Conservation (phyloP, 306 rosid genomes). For the Cyclanthera cordifolia region DNA sequence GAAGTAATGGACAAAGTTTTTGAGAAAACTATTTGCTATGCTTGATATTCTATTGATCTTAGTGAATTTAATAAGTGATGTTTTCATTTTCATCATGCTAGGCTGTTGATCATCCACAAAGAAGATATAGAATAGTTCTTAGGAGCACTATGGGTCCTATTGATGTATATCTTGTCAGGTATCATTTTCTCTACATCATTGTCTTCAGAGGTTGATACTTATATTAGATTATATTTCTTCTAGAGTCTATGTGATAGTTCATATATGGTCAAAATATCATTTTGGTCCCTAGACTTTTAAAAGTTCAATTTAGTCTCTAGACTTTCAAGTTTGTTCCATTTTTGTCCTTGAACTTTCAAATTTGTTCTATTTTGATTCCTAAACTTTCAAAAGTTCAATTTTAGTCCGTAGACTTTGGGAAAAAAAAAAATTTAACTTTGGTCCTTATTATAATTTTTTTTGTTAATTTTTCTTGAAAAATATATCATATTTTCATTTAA, state of each 20-base stretch:
- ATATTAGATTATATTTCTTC: not conserved
- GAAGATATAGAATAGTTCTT: conserved; percentile 85
- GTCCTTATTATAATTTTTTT: too few relatives aligned
- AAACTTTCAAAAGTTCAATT: too few relatives aligned
- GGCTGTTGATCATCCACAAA: conserved; percentile 84
- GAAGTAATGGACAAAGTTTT: conserved; percentile 37
- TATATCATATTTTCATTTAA: too few relatives aligned
- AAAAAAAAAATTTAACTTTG: too few relatives aligned
- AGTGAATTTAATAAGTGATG: conserved; percentile 22
- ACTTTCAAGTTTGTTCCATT: too few relatives aligned
- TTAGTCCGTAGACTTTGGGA: too few relatives aligned
- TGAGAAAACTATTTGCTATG: not conserved
- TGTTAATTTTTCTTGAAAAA: too few relatives aligned
- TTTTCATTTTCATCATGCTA: conserved; percentile 34
- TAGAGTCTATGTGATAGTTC: not conserved
- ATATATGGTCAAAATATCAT: too few relatives aligned
- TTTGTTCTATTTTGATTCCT: too few relatives aligned
- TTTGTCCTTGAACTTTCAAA: too few relatives aligned
- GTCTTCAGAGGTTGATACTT: not conserved
- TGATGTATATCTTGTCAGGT: conserved; percentile 98
- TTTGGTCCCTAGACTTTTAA: too few relatives aligned
- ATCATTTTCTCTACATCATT: conserved; percentile 21
- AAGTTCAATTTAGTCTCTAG: too few relatives aligned
- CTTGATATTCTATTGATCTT: not conserved
- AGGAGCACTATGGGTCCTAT: conserved; percentile 99